Evolutionary conservation across 2,329 filamentous ascomycete genomes (phyloP).

Genomic region (Fusarium incarnatum): DNA sequence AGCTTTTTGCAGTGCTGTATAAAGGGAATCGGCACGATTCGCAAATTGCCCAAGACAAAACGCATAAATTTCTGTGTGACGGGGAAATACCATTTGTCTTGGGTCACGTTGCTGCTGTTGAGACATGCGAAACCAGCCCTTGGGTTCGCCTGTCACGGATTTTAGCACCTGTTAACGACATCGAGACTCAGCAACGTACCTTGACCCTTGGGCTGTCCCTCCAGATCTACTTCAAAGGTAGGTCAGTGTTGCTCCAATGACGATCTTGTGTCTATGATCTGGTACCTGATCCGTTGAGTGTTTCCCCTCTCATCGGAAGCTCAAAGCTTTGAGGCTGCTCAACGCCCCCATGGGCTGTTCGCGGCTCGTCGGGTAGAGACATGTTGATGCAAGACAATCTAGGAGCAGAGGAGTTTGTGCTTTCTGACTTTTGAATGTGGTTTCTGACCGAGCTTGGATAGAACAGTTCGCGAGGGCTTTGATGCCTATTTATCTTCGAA

Average conservation of each 20-base stretch:
- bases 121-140: neutral
- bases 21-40: neutral
- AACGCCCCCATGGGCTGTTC: neutral
- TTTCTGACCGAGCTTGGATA: neutral
- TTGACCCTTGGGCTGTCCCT: neutral
- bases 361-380: neutral
- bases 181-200: neutral
- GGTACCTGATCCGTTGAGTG: neutral
- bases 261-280: neutral
- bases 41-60: neutral
- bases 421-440: neutral
- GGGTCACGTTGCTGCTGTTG: slow-evolving; percentile 4
- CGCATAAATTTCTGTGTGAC: neutral
- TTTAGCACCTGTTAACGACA: neutral
- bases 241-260: neutral
- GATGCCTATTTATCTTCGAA: slow-evolving; percentile 24
- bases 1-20: neutral
- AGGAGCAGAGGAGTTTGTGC: neutral
- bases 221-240: neutral
- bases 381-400: neutral
- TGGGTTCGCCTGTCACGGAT: neutral
- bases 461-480: neutral
- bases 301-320: neutral
- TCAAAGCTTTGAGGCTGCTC: neutral
- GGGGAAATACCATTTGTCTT: slow-evolving; percentile 10